These are phyloP conservation scores for Lactarius indigo DNA, from an alignment of 768 basidiomycete genomes.

Conservation along the genomic window DNA sequence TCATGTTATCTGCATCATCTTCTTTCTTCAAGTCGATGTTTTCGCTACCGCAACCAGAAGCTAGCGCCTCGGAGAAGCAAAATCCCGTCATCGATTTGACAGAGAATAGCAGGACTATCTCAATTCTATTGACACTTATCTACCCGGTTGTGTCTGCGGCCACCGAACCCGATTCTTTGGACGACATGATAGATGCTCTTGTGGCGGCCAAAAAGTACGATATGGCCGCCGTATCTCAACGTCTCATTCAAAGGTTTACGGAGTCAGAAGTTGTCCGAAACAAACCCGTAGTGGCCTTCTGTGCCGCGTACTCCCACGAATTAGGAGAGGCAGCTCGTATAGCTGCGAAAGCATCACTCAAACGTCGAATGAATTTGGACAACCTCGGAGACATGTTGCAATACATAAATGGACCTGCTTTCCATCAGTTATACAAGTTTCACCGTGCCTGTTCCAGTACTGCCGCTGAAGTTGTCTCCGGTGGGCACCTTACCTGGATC, in stretches of 20 bases:
- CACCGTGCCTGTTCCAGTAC: constrained; percentile 9
- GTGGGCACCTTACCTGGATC: background rate
- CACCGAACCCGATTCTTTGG: background rate
- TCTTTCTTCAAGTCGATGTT: constrained; percentile 14
- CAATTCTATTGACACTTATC: background rate
- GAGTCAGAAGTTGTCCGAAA: background rate
- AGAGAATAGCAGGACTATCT: background rate
- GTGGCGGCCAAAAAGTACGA: background rate
- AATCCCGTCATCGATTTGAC: background rate
- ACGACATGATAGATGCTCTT: background rate
- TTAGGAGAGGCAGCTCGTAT: background rate
- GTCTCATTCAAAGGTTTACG: background rate
- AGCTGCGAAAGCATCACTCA: constrained; percentile 13
- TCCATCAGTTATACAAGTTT: background rate
- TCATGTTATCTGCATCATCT: constrained; percentile 9
- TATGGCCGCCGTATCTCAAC: background rate
- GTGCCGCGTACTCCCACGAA: background rate
- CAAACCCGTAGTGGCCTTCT: background rate
- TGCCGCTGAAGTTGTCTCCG: background rate
- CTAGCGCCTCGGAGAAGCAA: background rate
- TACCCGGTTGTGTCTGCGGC: background rate
- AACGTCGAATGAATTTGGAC: background rate
- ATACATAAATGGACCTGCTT: background rate
- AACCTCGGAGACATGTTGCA: background rate
- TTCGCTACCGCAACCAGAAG: background rate